Evolutionary conservation across 129 eudicot genomes (phyloP).

Genomic region (Escallonia herrerae): DNA sequence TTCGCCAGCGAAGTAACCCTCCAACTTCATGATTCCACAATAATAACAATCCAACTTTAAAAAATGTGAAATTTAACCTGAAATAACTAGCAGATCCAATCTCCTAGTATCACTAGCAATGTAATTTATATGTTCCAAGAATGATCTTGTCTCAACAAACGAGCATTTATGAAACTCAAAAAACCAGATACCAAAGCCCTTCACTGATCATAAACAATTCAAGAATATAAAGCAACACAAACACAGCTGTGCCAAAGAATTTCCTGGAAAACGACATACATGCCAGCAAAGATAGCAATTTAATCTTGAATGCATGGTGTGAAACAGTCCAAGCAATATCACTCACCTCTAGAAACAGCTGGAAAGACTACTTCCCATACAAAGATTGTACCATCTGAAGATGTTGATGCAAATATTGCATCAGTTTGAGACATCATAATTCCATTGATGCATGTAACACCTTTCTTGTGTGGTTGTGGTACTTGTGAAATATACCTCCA

Average conservation of each 20-base stretch:
- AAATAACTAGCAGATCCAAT: neutral
- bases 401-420: slow-evolving; percentile 70
- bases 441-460: slow-evolving; percentile 81
- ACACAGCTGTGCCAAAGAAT: neutral
- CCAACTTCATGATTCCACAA: neutral
- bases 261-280: neutral
- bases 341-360: slow-evolving; percentile 49
- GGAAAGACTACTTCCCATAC: slow-evolving; percentile 66
- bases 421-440: slow-evolving; percentile 45
- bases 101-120: neutral
- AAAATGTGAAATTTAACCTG: neutral
- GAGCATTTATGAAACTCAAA: neutral
- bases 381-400: slow-evolving; percentile 76
- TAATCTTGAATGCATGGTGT: neutral
- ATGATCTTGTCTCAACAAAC: neutral
- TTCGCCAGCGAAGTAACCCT: neutral
- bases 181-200: neutral
- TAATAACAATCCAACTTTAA: neutral
- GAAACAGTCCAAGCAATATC: neutral
- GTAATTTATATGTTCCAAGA: neutral
- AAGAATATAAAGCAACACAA: slow-evolving; percentile 3
- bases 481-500: slow-evolving; percentile 78
- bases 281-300: neutral
- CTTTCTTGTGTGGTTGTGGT: slow-evolving; percentile 74
- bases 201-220: neutral